phyloP scores from a whole-genome alignment of 371 early-diverging fungal species.

The Mucor sp. region DNA sequence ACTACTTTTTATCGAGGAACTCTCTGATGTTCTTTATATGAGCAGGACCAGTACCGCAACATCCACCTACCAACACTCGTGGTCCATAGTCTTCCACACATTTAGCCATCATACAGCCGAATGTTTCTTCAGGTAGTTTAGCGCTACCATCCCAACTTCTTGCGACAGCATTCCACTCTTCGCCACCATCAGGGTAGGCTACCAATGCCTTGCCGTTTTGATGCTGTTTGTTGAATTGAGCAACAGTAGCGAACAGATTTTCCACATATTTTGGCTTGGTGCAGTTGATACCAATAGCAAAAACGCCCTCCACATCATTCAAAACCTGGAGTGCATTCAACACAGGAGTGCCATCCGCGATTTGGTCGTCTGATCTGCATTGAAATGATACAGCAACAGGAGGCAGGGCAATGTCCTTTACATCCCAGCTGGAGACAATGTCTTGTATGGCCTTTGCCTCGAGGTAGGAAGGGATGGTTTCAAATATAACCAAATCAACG shows the following conservation, averaged over 20 bases:
- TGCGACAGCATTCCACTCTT: constrained; percentile 41
- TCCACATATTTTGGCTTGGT: constrained; percentile 48
- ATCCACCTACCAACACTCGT: constrained; percentile 50
- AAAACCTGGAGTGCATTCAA: constrained; percentile 21
- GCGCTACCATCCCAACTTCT: constrained; percentile 30
- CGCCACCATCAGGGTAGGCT: constrained; percentile 51
- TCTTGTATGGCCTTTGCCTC: constrained; percentile 52
- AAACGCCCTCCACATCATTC: constrained; percentile 23
- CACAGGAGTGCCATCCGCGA: constrained; percentile 46
- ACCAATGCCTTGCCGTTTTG: constrained; percentile 24
- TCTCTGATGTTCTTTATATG: constrained; percentile 29
- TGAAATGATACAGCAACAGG: constrained; percentile 48
- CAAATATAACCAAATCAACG: constrained; percentile 59
- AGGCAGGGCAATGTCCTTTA: neutral
- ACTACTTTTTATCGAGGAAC: neutral
- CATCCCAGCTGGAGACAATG: constrained; percentile 14
- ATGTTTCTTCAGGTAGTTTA: constrained; percentile 28
- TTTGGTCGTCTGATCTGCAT: constrained; percentile 36
- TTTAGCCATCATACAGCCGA: constrained; percentile 30
- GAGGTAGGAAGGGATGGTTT: constrained; percentile 59
- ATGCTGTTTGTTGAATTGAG: neutral
- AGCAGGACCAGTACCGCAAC: constrained; percentile 46
- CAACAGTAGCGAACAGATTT: constrained; percentile 11
- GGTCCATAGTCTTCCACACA: constrained; percentile 23
- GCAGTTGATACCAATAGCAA: constrained; percentile 62